phyloP scores from a whole-genome alignment of 768 basidiomycete species.

The Coprinellus aureogranulatus region DNA sequence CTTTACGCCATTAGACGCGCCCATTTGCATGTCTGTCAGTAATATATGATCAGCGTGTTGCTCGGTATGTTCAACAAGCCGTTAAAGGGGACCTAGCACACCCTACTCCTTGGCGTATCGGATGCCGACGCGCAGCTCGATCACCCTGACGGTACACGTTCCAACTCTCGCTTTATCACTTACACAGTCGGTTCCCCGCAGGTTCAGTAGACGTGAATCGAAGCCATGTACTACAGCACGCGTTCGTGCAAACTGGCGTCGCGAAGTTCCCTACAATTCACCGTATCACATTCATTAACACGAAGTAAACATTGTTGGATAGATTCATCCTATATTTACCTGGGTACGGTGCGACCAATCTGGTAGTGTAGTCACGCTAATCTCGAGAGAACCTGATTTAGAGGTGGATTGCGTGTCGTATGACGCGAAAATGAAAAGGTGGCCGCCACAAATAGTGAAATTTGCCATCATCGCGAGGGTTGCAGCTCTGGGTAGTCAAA shows the following conservation, averaged over 20 bases:
- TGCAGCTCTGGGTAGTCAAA: not conserved
- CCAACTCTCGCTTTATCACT: not conserved
- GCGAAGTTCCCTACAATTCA: not conserved
- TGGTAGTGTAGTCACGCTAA: not conserved
- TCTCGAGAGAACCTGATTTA: not conserved
- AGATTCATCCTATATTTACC: not conserved
- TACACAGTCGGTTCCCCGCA: too few species aligned
- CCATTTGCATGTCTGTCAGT: too few species aligned
- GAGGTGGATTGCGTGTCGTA: not conserved
- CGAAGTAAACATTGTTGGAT: not conserved
- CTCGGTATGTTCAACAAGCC: too few species aligned
- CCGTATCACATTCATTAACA: not conserved
- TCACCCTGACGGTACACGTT: not conserved
- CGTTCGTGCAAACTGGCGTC: not conserved
- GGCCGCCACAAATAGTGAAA: not conserved
- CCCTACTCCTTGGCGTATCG: not conserved
- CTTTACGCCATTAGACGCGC: too few species aligned
- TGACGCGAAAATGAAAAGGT: not conserved
- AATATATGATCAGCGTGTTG: too few species aligned
- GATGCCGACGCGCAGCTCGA: not conserved
- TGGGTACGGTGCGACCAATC: not conserved
- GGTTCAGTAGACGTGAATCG: too few species aligned
- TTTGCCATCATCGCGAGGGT: not conserved
- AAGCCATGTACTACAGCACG: too few species aligned
- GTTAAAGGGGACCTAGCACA: too few species aligned